These are phyloP conservation scores for Cyberlindnera suaveolens DNA, from an alignment of 805 yeast genomes.

Conservation along the genomic window DNA sequence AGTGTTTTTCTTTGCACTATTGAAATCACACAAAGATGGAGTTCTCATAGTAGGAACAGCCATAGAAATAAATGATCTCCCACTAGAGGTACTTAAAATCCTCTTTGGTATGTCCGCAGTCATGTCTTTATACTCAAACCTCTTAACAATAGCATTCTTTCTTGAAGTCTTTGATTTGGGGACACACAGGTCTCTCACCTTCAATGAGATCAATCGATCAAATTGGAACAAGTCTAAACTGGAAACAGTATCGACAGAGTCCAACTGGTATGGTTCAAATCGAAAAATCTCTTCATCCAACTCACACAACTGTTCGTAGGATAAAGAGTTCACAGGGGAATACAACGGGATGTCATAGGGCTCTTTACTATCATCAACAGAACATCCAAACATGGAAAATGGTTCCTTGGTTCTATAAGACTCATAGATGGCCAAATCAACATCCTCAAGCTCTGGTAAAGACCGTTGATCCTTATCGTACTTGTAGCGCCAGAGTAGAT, in stretches of 20 bases:
- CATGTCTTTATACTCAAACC: too few species aligned
- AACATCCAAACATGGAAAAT: not conserved
- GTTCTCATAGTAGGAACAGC: not conserved
- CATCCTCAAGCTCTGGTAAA: conserved; percentile 1
- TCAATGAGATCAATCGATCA: conserved; percentile 1
- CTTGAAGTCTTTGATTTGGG: too few species aligned
- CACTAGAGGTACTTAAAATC: not conserved
- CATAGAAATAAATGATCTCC: not conserved
- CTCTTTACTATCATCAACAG: not conserved
- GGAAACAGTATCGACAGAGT: not conserved
- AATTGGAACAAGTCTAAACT: conserved; percentile 2
- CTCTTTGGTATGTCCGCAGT: not conserved
- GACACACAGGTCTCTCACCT: not conserved
- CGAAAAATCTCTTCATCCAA: conserved; percentile 4
- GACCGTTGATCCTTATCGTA: not conserved
- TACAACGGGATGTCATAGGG: not conserved
- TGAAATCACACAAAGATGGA: not conserved
- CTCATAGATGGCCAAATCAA: not conserved
- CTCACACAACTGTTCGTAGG: conserved; percentile 2
- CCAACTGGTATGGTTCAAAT: not conserved
- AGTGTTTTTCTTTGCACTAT: not conserved
- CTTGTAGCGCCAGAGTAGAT: not conserved
- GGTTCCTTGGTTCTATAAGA: not conserved
- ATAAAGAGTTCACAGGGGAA: conserved; percentile 4
- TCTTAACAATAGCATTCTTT: too few species aligned